phyloP scores from a whole-genome alignment of 2,329 filamentous ascomycete species.

The Venturia asperata region DNA sequence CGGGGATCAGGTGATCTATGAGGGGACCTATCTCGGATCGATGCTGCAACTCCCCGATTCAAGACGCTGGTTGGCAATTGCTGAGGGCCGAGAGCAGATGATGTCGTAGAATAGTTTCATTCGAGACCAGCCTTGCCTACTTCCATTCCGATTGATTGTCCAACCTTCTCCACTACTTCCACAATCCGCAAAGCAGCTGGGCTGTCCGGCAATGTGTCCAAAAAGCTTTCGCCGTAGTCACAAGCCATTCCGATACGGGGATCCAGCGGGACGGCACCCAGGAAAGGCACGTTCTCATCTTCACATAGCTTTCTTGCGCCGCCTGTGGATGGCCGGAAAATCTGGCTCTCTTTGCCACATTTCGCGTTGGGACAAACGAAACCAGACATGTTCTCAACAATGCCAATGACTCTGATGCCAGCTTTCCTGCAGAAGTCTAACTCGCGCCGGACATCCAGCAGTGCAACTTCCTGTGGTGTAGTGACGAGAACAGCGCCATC shows the following conservation, averaged over 20 bases:
- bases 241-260: constrained; percentile 93
- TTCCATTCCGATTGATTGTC: constrained; percentile 36
- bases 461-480: constrained; percentile 86
- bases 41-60: neutral
- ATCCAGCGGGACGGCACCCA: constrained; percentile 85
- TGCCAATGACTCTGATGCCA: constrained; percentile 75
- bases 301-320: constrained; percentile 72
- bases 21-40: neutral
- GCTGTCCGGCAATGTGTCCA: constrained; percentile 88
- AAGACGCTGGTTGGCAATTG: neutral
- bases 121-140: neutral
- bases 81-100: neutral
- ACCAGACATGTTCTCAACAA: constrained; percentile 97
- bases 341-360: constrained; percentile 71
- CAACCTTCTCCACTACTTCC: constrained; percentile 68
- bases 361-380: constrained; percentile 77
- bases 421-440: constrained; percentile 97
- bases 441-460: constrained; percentile 92
- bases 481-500: constrained; percentile 90
- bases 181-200: constrained; percentile 79
- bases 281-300: constrained; percentile 81
- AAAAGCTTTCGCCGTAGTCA: constrained; percentile 95
- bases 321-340: constrained; percentile 87
- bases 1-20: neutral
- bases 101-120: neutral